Evolutionary conservation across 176 grass and related monocot genomes (phyloP), one percentile per base, ranked within the genome.

Genomic region (Triticum dicoccoides): DNA sequence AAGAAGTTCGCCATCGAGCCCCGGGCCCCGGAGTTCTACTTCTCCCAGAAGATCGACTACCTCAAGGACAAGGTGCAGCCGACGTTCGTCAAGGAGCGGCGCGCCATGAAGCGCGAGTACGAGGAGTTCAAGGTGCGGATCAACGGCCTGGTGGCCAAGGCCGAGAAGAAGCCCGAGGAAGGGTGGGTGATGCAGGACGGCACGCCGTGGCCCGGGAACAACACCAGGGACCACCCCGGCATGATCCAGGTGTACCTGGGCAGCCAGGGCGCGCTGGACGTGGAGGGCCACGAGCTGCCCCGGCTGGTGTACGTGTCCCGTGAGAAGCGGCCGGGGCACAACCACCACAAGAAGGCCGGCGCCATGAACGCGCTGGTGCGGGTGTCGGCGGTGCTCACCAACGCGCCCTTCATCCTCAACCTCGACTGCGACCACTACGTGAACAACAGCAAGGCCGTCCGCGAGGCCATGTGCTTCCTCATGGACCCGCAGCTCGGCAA

Each of bases 141-240:
- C 61, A 98, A 98, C 88, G 93, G 91, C 45, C 83, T 98, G 81
- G 96, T 98, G 80, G 86, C 86, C 10, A 98, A 98, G 73, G 96
- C 93, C 65, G 77, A 91, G 84, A 98, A 94, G 88, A 98, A 95
- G 65, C 96, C 96, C 2, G 93, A 98, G 91, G 96, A 98, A 67
- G 93, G 96, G 35, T 98, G 96, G 96, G 96, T 98, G 77, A 98
- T 95, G 96, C 89, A 92, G 87, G 96, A 98, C 34, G 96, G 96
- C 24, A 98, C 96, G 37, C 93, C 96, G 6, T 98, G 93, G 96
- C 96, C 93, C 0, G 96, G 96, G 13, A 98, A 98, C 89, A 98
- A 98, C 91, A 89, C 93, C 8, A 80, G 96, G 1, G 96, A 98
- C 59, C 96, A 98, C 88, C 96, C 91, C 3, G 96, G 96, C 38